Base-by-base conservation (phyloP, 78 protist genomes). In the Chrysochromulina tobinii region DNA sequence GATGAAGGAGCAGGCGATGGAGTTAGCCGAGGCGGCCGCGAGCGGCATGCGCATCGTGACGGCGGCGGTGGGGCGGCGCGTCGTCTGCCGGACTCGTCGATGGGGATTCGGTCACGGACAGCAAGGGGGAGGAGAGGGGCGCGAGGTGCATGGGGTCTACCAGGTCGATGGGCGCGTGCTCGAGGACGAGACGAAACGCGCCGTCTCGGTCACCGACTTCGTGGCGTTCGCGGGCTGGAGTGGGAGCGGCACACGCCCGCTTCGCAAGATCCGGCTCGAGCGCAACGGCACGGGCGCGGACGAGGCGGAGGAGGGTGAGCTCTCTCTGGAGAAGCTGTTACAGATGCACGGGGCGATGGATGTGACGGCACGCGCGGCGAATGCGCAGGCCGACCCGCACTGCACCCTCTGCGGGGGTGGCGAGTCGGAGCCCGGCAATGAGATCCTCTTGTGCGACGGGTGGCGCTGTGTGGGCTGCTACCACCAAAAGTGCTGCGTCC, bases 391-490 rank as follows among this genome's bases (percentile, higher is more conserved):
- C 58, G 83, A 75, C 83, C 83, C 83, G 83, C 83, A 75, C 83
- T 75, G 83, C 83, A 3, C 2, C 25, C 1, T 8, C 25, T 75
- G 83, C 83, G 85, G 64, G 18, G 87, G 61, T 64, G 87, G 87
- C 87, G 87, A 79, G 23, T 21, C 87, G 87, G 15, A 1, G 23
- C 14, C 27, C 1, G 61, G 61, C 87, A 75, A 79, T 17, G 87
- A 79, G 87, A 79, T 79, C 48, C 48, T 79, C 18, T 64, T 79
- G 38, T 79, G 87, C 87, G 87, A 79, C 64, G 87, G 87, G 48
- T 2, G 11, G 64, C 23, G 87, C 50, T 79, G 87, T 48, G 18
- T 1, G 23, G 2, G 20, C 87, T 18, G n/a, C 59, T 54, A 9
- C 64, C 87, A 79, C 87, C 87, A 79, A 48, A 25, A 1, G 48